phyloP scores from a whole-genome alignment of 345 rosid species.

The Boechera retrofracta region DNA sequence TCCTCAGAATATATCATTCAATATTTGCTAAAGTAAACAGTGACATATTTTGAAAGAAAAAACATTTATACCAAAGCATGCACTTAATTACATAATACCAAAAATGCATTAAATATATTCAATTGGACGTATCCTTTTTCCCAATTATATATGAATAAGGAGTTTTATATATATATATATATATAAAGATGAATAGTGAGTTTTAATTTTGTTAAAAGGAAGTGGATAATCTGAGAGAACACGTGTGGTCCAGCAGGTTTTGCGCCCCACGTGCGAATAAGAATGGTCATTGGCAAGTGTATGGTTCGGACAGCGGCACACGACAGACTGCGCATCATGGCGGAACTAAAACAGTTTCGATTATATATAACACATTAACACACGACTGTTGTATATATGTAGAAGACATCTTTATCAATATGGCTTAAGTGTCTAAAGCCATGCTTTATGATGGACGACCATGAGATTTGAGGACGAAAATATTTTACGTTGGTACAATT shows the following conservation, averaged over 20 bases:
- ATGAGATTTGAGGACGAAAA: neutral
- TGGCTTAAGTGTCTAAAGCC: neutral
- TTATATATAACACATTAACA: neutral
- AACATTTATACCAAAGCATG: constrained; percentile 1
- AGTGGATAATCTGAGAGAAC: constrained; percentile 24
- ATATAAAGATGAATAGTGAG: neutral
- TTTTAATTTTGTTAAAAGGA: neutral
- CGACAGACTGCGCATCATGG: constrained; percentile 32
- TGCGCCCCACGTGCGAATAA: constrained; percentile 44
- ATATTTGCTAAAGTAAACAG: constrained; percentile 7
- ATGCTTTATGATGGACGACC: neutral
- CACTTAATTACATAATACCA: neutral
- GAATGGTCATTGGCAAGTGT: constrained; percentile 39
- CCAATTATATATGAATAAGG: neutral
- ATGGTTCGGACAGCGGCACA: constrained; percentile 38
- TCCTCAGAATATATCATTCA: neutral
- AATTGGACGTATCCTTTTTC: neutral
- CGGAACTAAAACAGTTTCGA: constrained; percentile 21
- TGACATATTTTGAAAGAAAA: neutral
- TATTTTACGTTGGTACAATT: neutral
- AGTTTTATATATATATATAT: neutral
- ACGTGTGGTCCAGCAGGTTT: constrained; percentile 45
- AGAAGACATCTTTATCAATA: too few species aligned
- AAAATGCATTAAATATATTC: constrained; percentile 1
- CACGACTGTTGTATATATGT: neutral